Evolutionary conservation across 441 rosid species (phyloP).

Genomic region (Kokia cookei): DNA sequence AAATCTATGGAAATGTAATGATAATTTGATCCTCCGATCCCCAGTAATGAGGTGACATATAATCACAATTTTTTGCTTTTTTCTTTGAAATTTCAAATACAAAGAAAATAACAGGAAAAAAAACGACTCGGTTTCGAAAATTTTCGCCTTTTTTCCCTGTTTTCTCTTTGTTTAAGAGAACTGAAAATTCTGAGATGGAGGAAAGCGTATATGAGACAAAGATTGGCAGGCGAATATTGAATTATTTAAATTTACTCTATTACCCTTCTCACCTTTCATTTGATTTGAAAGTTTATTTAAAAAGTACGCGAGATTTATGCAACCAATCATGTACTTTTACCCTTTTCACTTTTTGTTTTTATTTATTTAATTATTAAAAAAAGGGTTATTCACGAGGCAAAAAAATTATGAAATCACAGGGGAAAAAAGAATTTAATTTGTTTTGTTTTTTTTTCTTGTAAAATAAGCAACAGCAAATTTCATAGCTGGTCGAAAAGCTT

Average conservation of each 20-base stretch:
- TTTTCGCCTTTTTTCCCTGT: neutral
- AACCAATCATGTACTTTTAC: neutral
- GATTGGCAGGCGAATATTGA: constrained; percentile 21
- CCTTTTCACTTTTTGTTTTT: neutral
- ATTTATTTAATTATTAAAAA: too few species aligned
- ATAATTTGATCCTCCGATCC: constrained; percentile 17
- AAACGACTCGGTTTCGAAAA: neutral
- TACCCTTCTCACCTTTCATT: constrained; percentile 18
- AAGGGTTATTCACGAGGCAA: too few species aligned
- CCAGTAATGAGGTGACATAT: neutral
- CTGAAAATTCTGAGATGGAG: constrained; percentile 3
- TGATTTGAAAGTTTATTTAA: neutral
- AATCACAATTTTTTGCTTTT: neutral
- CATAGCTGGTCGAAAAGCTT: neutral
- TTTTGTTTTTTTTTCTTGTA: neutral
- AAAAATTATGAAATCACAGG: too few species aligned
- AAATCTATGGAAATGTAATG: neutral
- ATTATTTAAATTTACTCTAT: constrained; percentile 1
- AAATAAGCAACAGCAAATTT: neutral
- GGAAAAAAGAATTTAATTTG: neutral
- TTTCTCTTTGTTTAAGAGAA: constrained; percentile 1
- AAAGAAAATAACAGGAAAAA: neutral
- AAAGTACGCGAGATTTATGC: constrained; percentile 4
- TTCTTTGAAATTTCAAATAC: neutral
- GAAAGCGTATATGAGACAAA: constrained; percentile 24